Conservation (phyloP, 352 stramenopile species). For the Phytophthora pluvialis region DNA sequence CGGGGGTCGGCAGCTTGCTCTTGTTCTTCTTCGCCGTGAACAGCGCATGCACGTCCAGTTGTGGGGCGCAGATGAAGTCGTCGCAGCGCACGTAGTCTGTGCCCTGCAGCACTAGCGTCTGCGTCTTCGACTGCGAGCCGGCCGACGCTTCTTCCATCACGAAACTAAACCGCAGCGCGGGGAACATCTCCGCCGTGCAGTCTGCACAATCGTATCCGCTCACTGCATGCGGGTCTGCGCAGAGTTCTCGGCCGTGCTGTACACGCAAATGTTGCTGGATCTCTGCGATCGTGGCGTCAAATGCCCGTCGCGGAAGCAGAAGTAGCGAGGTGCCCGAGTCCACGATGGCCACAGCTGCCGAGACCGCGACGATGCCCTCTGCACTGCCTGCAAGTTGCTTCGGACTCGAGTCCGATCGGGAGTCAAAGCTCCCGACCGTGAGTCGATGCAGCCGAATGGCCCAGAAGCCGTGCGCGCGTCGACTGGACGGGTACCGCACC, state of each 20-base stretch:
- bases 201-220: slow-evolving; percentile 52
- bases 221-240: slow-evolving; percentile 31
- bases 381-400: slow-evolving; percentile 6
- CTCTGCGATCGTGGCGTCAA: slow-evolving; percentile 44
- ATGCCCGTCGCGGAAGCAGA: slow-evolving; percentile 52
- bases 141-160: slow-evolving; percentile 8
- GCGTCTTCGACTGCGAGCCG: slow-evolving; percentile 7
- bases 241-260: slow-evolving; percentile 33
- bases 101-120: slow-evolving; percentile 55
- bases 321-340: slow-evolving; percentile 76
- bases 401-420: slow-evolving; percentile 4
- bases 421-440: slow-evolving; percentile 23
- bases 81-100: slow-evolving; percentile 75
- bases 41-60: slow-evolving; percentile 60
- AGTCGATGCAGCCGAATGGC: slow-evolving; percentile 53
- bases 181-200: slow-evolving; percentile 63
- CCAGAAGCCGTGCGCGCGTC: slow-evolving; percentile 58
- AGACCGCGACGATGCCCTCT: slow-evolving; percentile 27
- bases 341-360: slow-evolving; percentile 49
- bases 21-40: slow-evolving; percentile 37
- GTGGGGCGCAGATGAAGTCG: slow-evolving; percentile 52
- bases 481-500: slow-evolving; percentile 45
- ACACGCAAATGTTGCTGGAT: slow-evolving; percentile 47
- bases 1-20: slow-evolving; percentile 13
- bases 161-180: slow-evolving; percentile 57